Evolutionary conservation across 139 green algal genomes (phyloP), one percentile per base, ranked within the genome.

Genomic region (Pleodorina starrii): DNA sequence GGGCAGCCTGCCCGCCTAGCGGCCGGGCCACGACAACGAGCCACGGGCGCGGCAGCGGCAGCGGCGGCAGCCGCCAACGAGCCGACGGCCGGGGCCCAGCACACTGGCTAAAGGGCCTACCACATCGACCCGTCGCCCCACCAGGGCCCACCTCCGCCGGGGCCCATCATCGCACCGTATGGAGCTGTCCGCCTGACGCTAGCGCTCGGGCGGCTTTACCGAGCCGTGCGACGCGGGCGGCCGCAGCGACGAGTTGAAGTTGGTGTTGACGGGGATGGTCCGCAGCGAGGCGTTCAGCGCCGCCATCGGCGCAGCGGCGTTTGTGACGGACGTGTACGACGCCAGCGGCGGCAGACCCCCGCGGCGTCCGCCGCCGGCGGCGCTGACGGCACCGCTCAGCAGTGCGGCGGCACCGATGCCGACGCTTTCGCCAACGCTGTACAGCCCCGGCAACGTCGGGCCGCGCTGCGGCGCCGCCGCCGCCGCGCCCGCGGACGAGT

Each of bases 211-310:
- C 9, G 54, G 9, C 54, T 2, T 21, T 66, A 19, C 63, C 27
- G 63, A 38, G 21, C 27, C 21, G 63, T 35, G n/a, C 11, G 63
- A 73, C 43, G 74, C 48, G 1, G 81, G 81, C 6, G 60, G 81
- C 2, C 83, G 66, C 44, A 88, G 46, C 0, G 46, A 72, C 4
- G 66, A 81, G 36, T 88, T 88, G 44, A 88, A 88, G 25, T 80
- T 71, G 68, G 66, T 43, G 46, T 88, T 88, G 35, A 88, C 68
- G 46, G 83, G 83, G 35, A 88, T 88, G 32, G 83, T n/a, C 9
- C 68, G 83, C 4, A 79, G 12, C 12, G 66, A 81, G 10, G 46
- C 43, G 68, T 88, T 68, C 29, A 54, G 66, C 40, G 46, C 35
- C 16, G 66, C 21, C 25, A 59, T 71, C 1, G 59, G 80, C 40